Evolutionary conservation across 805 yeast genomes (phyloP).

Genomic region (Komagataella phaffii): DNA sequence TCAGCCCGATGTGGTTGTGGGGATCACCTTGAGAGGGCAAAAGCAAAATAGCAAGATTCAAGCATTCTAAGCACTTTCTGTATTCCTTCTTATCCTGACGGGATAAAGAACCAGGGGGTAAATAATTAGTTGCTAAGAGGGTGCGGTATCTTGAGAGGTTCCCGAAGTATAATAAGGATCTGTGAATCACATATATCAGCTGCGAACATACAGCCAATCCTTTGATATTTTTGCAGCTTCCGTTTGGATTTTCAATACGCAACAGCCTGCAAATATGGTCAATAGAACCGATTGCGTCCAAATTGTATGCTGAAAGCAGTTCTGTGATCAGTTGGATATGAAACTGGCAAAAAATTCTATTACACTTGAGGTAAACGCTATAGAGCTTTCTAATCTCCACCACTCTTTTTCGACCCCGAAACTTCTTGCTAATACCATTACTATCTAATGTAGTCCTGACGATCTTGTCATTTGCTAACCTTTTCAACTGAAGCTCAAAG

Average conservation of each 20-base stretch:
- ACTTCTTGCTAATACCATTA: constrained; percentile 1
- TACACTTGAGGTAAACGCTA: constrained; percentile 34
- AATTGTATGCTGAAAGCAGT: constrained; percentile 23
- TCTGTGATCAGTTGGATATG: constrained; percentile 28
- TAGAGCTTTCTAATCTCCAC: constrained; percentile 48
- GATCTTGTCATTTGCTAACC: constrained; percentile 6
- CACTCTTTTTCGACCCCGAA: constrained; percentile 13
- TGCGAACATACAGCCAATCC: constrained; percentile 15
- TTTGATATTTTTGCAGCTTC: constrained; percentile 1
- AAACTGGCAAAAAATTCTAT: constrained; percentile 31
- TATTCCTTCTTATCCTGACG: constrained; percentile 26
- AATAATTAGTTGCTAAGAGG: constrained; percentile 29
- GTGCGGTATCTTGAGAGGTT: constrained; percentile 45
- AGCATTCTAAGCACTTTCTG: constrained; percentile 29
- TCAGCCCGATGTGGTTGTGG: constrained; percentile 44
- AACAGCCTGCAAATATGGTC: background rate
- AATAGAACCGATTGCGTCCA: constrained; percentile 10
- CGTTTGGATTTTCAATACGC: constrained; percentile 3
- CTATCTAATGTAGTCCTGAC: background rate
- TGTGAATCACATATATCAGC: constrained; percentile 29
- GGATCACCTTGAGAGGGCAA: constrained; percentile 62
- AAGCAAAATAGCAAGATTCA: constrained; percentile 38
- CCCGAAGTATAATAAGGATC: constrained; percentile 40
- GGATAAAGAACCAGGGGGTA: constrained; percentile 16
- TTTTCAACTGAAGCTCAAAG: constrained; percentile 27